Conservation (phyloP, 2,329 filamentous ascomycete species). For the Colletotrichum sp. region DNA sequence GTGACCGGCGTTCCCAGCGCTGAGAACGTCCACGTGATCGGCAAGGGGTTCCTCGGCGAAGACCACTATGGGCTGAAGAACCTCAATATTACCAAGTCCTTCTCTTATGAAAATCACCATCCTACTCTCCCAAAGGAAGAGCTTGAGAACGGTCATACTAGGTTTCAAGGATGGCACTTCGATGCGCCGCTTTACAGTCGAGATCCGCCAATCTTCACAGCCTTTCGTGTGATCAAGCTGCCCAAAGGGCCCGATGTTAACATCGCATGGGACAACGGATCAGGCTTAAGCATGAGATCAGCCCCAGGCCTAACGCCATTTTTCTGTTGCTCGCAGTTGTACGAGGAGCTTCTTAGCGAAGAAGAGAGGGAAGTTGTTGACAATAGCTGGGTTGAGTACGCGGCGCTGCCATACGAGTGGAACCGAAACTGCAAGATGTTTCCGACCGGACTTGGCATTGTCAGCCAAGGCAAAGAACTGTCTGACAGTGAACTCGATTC, state of each 20-base stretch:
- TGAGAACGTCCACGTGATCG: constrained; percentile 48
- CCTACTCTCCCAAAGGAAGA: constrained; percentile 34
- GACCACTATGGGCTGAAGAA: constrained; percentile 49
- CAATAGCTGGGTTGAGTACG: constrained; percentile 51
- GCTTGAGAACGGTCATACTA: constrained; percentile 43
- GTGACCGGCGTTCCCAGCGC: constrained; percentile 43
- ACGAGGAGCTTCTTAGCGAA: constrained; percentile 40
- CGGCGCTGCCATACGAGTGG: constrained; percentile 49
- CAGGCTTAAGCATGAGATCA: constrained; percentile 41
- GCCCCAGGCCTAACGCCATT: constrained; percentile 50
- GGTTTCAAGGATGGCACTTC: constrained; percentile 54
- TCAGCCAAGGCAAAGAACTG: constrained; percentile 41
- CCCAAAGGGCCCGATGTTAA: constrained; percentile 40
- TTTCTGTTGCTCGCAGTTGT: constrained; percentile 45
- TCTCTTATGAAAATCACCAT: constrained; percentile 41
- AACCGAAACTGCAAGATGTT: constrained; percentile 43
- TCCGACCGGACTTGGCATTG: constrained; percentile 44
- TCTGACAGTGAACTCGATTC: constrained; percentile 36
- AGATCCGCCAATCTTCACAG: constrained; percentile 47
- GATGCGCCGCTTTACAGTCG: constrained; percentile 48
- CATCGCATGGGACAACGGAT: constrained; percentile 47
- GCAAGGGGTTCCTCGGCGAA: constrained; percentile 49
- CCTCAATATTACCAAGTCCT: constrained; percentile 31
- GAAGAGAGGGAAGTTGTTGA: constrained; percentile 45
- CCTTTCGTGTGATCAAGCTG: constrained; percentile 41